A percentile compares a stretch with the other conserved stretches of the same genome.
These are phyloP conservation scores for Zygotorulaspora danielsina DNA, from an alignment of 805 yeast genomes.

Conservation along the genomic window DNA sequence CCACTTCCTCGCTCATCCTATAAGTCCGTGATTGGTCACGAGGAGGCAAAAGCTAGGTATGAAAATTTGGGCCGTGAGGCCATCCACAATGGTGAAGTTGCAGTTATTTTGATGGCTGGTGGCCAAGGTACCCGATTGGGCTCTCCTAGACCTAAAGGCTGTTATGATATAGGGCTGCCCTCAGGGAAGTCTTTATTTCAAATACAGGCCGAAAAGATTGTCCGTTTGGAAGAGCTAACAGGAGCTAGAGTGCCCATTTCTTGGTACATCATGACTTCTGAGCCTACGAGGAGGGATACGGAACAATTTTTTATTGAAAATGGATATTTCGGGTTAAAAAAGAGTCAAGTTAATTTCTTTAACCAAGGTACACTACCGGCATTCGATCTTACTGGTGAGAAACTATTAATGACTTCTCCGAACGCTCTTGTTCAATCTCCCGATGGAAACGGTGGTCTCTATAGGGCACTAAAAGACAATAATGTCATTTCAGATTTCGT, in stretches of 20 bases:
- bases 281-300: conserved; percentile 74
- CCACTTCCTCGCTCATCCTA: conserved; percentile 56
- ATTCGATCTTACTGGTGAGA: conserved; percentile 61
- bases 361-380: conserved; percentile 97
- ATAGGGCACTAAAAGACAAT: conserved; percentile 69
- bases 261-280: conserved; percentile 95
- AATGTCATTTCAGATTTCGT: conserved; percentile 65
- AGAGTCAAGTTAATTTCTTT: conserved; percentile 66
- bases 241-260: conserved; percentile 40
- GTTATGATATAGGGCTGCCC: conserved; percentile 82
- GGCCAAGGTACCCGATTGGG: conserved; percentile 98
- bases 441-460: conserved; percentile 97
- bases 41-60: conserved; percentile 41
- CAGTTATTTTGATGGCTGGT: conserved; percentile 91
- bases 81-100: conserved; percentile 70
- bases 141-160: conserved; percentile 87
- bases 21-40: conserved; percentile 41
- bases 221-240: conserved; percentile 48
- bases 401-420: conserved; percentile 59
- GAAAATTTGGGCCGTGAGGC: conserved; percentile 57
- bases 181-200: conserved; percentile 82
- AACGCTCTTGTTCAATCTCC: conserved; percentile 74
- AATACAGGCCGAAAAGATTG: conserved; percentile 84
- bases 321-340: conserved; percentile 64
- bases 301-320: conserved; percentile 61